Percentiles rank a stretch among this genome's conserved stretches.
phyloP scores from a whole-genome alignment of 306 rosid species.

The Psophocarpus tetragonolobus region DNA sequence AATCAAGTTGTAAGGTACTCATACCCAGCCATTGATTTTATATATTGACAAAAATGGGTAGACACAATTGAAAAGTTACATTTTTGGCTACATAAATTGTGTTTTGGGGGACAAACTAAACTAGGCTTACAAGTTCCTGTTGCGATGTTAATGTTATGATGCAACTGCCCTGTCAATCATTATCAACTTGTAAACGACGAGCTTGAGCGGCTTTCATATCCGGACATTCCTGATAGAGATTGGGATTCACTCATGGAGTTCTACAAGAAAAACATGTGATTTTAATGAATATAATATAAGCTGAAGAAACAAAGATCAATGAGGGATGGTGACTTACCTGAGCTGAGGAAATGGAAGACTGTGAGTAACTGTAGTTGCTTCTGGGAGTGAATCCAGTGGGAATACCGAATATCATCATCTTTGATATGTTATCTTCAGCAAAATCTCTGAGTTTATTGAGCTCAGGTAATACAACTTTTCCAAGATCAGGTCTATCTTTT shows the following conservation, averaged over 20 bases:
- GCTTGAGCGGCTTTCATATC: conserved; percentile 49
- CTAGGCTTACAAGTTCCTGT: neutral
- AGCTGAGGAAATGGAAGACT: conserved; percentile 12
- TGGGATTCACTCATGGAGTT: conserved; percentile 42
- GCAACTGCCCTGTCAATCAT: too few relatives aligned
- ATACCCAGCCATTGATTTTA: neutral
- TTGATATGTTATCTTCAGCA: conserved; percentile 54
- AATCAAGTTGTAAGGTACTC: neutral
- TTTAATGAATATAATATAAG: neutral
- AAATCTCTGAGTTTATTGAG: conserved; percentile 63
- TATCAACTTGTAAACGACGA: too few relatives aligned
- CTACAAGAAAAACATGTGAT: conserved; percentile 35
- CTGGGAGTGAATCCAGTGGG: neutral
- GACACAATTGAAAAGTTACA: neutral
- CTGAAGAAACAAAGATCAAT: neutral
- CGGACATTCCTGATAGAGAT: conserved; percentile 39
- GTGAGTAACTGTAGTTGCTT: neutral
- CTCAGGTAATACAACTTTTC: conserved; percentile 63
- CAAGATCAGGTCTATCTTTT: conserved; percentile 87
- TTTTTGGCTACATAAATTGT: neutral
- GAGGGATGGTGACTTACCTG: conserved; percentile 44
- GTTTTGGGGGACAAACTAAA: neutral
- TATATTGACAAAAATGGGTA: neutral
- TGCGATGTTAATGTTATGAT: neutral
- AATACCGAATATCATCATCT: conserved; percentile 28